These are phyloP conservation scores for Pythium biforme DNA, from an alignment of 352 stramenopile species.

Conservation along the genomic window DNA sequence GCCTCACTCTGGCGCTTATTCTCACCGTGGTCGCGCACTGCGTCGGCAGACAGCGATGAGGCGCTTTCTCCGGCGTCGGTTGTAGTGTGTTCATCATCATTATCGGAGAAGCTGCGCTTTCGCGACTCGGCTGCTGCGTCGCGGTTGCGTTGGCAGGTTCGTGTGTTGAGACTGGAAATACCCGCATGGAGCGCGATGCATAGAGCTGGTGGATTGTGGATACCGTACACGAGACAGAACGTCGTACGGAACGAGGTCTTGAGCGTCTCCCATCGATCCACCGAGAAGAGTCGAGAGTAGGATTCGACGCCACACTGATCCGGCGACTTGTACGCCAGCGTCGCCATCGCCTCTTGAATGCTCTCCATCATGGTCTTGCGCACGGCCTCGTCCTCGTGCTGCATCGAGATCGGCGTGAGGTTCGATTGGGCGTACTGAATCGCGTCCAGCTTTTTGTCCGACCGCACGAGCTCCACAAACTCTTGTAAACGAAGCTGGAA, in stretches of 20 bases:
- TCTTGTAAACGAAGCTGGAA: constrained; percentile 74
- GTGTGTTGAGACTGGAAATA: constrained; percentile 72
- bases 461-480: constrained; percentile 79
- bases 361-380: constrained; percentile 57
- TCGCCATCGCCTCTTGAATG: constrained; percentile 73
- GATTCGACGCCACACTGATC: constrained; percentile 58
- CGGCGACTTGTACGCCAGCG: constrained; percentile 62
- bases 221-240: constrained; percentile 67
- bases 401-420: constrained; percentile 65
- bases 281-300: constrained; percentile 66
- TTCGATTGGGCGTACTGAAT: constrained; percentile 65
- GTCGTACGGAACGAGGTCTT: constrained; percentile 59
- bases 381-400: constrained; percentile 50
- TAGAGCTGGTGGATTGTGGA: constrained; percentile 64
- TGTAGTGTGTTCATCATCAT: not conserved
- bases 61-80: constrained; percentile 11
- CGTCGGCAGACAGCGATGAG: constrained; percentile 3
- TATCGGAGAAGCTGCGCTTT: constrained; percentile 17
- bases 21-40: constrained; percentile 1
- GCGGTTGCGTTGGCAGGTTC: constrained; percentile 58
- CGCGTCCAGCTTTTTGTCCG: constrained; percentile 63
- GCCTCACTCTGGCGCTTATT: constrained; percentile 23
- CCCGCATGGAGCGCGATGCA: constrained; percentile 66
- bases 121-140: constrained; percentile 30
- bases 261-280: constrained; percentile 53